Conservation (phyloP, 805 yeast species). For the Candida vaughaniae region DNA sequence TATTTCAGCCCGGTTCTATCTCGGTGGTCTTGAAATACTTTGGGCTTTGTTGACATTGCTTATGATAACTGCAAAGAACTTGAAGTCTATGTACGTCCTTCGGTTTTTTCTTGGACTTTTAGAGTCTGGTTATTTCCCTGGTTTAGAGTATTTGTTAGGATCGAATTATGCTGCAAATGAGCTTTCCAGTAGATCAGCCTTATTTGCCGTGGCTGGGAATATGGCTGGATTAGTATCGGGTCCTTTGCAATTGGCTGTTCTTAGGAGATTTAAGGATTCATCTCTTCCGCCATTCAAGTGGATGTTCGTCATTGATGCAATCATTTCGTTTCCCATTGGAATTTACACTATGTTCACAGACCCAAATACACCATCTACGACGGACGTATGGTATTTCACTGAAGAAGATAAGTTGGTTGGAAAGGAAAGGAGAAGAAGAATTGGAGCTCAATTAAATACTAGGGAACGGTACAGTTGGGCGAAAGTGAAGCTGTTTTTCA, state of each 20-base stretch:
- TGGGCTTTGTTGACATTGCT: conserved; percentile 31
- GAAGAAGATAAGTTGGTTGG: conserved; percentile 41
- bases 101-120: conserved; percentile 43
- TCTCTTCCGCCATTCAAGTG: conserved; percentile 30
- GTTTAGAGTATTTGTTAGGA: conserved; percentile 51
- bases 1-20: conserved; percentile 33
- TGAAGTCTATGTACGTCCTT: conserved; percentile 25
- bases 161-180: conserved; percentile 26
- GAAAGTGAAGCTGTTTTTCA: conserved; percentile 41
- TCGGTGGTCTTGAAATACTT: conserved; percentile 32
- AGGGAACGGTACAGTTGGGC: conserved; percentile 39
- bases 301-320: conserved; percentile 34
- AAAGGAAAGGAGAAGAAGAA: conserved; percentile 43
- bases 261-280: conserved; percentile 21
- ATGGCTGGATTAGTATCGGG: conserved; percentile 31
- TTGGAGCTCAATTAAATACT: conserved; percentile 42
- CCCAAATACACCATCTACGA: conserved; percentile 35
- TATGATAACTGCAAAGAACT: conserved; percentile 24
- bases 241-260: conserved; percentile 30
- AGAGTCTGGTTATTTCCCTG: conserved; percentile 56
- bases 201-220: conserved; percentile 28
- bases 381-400: conserved; percentile 31
- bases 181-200: conserved; percentile 27
- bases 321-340: conserved; percentile 32
- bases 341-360: conserved; percentile 32